Percentiles rank a stretch among this genome's conserved stretches.
Conservation (phyloP, 441 rosid genomes). For the Erysimum cheiri region DNA sequence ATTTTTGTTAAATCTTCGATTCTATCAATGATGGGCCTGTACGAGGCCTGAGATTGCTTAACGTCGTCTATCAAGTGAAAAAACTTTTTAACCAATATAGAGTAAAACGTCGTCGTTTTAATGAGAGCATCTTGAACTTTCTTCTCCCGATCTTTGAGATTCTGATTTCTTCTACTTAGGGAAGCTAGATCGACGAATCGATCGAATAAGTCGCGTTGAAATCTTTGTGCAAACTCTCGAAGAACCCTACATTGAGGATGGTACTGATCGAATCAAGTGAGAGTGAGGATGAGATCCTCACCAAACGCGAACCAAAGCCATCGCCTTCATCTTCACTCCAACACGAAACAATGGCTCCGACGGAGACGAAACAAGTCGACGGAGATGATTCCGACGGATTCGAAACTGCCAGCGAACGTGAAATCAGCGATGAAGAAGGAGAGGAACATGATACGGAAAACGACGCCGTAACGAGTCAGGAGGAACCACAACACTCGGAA, state of each 20-base stretch:
- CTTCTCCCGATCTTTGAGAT: constrained; percentile 15
- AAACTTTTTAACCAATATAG: background rate
- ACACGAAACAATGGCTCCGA: constrained; percentile 8
- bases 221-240: constrained; percentile 23
- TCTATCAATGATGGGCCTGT: constrained; percentile 12
- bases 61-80: background rate
- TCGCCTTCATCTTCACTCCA: constrained; percentile 38
- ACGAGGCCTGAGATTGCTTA: background rate
- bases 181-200: constrained; percentile 31
- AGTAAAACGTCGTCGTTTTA: background rate
- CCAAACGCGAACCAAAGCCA: constrained; percentile 35
- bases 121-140: constrained; percentile 6
- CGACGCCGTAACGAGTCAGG: constrained; percentile 33
- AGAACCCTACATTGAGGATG: constrained; percentile 50
- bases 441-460: constrained; percentile 22
- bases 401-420: constrained; percentile 91
- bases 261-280: constrained; percentile 56
- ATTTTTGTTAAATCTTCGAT: background rate
- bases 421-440: constrained; percentile 57
- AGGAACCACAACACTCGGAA: constrained; percentile 28
- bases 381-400: constrained; percentile 79
- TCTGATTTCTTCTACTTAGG: background rate
- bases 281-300: constrained; percentile 39
- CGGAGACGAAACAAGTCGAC: constrained; percentile 39
- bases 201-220: background rate